Conservation (phyloP, 495 filamentous ascomycete genomes). For the Aspergillus haitiensis region DNA sequence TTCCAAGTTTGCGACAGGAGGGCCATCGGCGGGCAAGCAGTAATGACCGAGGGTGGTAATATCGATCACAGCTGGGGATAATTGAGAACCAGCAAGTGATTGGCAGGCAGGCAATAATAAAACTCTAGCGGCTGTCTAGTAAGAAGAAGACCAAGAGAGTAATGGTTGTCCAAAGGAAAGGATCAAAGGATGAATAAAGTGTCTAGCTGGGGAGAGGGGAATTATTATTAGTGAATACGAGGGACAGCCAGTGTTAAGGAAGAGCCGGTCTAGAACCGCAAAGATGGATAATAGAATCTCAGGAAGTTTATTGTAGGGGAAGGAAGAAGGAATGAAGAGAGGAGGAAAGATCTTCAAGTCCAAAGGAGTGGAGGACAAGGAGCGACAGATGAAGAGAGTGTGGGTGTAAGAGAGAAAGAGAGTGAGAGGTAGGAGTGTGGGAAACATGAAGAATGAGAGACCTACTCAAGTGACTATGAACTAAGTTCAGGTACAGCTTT, state of each 20-base stretch:
- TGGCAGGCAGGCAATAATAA: not conserved
- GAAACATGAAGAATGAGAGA: slow-evolving; percentile 2
- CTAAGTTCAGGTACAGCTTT: no score
- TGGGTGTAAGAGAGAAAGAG: slow-evolving; percentile 14
- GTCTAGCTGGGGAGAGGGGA: slow-evolving; percentile 13
- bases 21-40: slow-evolving; percentile 15
- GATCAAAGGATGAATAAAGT: slow-evolving; percentile 14
- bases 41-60: slow-evolving; percentile 7
- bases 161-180: slow-evolving; percentile 10
- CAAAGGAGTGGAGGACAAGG: slow-evolving; percentile 32
- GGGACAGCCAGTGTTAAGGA: slow-evolving; percentile 6
- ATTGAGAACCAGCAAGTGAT: slow-evolving; percentile 3
- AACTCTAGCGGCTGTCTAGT: not conserved
- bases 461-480: no score
- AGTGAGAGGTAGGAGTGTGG: slow-evolving; percentile 19
- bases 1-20: slow-evolving; percentile 11
- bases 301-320: not conserved
- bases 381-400: slow-evolving; percentile 8
- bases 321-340: slow-evolving; percentile 5
- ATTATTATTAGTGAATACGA: slow-evolving; percentile 7
- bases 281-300: no score
- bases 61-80: slow-evolving; percentile 18
- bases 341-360: slow-evolving; percentile 15
- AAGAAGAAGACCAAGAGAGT: slow-evolving; percentile 11
- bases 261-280: no score